A percentile compares a stretch with the other conserved stretches of the same genome.
phyloP scores from a whole-genome alignment of 176 grass and related monocot species.

The Juncus inflexus region DNA sequence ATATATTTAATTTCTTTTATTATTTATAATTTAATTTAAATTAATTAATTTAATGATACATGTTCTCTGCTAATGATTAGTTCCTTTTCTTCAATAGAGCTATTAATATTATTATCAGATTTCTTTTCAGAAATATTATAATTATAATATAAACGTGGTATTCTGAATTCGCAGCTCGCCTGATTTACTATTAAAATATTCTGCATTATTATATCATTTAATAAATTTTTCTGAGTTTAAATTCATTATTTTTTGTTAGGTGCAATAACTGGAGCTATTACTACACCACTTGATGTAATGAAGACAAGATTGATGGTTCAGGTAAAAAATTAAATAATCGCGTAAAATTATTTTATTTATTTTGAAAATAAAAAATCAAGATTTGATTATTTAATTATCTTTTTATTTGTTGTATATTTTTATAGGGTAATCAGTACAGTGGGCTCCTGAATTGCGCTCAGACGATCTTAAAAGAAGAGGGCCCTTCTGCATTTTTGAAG shows the following conservation, averaged over 20 bases:
- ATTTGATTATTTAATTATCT: slow-evolving; percentile 5
- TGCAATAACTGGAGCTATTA: slow-evolving; percentile 89
- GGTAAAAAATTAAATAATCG: slow-evolving; percentile 27
- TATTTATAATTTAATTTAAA: neutral
- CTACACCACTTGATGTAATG: slow-evolving; percentile 86
- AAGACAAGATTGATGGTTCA: slow-evolving; percentile 98
- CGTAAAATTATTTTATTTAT: slow-evolving; percentile 7
- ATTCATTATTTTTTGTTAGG: slow-evolving; percentile 30
- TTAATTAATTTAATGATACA: no score
- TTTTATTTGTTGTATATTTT: slow-evolving; percentile 32
- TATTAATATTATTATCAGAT: no score
- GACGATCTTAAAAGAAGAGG: slow-evolving; percentile 78
- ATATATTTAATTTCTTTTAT: neutral
- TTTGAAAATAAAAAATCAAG: neutral
- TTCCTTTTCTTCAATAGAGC: no score
- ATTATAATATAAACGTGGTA: no score
- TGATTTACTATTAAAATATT: no score
- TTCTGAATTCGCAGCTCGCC: no score
- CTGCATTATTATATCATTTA: no score
- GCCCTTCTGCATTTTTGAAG: slow-evolving; percentile 72
- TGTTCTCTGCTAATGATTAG: no score
- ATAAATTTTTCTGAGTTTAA: no score
- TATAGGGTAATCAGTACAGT: slow-evolving; percentile 60
- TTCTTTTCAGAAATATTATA: no score
- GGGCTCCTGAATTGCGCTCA: slow-evolving; percentile 71